Evolutionary conservation across 78 protist species (phyloP).

Genomic region (Dictyostelium purpureum): DNA sequence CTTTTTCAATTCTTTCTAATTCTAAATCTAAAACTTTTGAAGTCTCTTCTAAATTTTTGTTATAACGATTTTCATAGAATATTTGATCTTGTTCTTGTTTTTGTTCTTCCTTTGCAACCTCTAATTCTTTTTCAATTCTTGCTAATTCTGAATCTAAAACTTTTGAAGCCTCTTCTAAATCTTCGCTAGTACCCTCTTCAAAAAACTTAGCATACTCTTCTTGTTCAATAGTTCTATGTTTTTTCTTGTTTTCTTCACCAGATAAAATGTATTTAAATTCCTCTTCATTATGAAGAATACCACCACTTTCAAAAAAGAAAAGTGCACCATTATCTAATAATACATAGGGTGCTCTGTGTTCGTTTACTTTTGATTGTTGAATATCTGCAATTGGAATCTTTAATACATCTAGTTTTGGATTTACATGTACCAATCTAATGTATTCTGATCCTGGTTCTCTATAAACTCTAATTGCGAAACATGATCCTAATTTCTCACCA

Average conservation of each 20-base stretch:
- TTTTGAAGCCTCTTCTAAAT: background rate
- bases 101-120: background rate
- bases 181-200: background rate
- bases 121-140: background rate
- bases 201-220: conserved; percentile 36
- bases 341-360: conserved; percentile 1
- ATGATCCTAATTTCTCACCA: conserved; percentile 8
- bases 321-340: background rate
- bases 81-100: conserved; percentile 43
- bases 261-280: conserved; percentile 23
- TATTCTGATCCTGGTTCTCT: background rate
- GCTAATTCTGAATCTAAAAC: background rate
- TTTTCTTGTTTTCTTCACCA: conserved; percentile 32
- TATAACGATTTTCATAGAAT: background rate
- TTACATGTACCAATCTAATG: conserved; percentile 7
- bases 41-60: background rate
- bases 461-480: conserved; percentile 14
- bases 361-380: background rate
- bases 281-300: background rate
- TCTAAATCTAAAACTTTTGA: background rate
- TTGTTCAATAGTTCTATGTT: background rate
- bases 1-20: background rate
- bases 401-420: background rate
- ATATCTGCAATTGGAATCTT: conserved; percentile 36
- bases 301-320: conserved; percentile 43